Evolutionary conservation across 192 early-diverging fungal genomes (phyloP).

Genomic region (Linnemannia hyalina): DNA sequence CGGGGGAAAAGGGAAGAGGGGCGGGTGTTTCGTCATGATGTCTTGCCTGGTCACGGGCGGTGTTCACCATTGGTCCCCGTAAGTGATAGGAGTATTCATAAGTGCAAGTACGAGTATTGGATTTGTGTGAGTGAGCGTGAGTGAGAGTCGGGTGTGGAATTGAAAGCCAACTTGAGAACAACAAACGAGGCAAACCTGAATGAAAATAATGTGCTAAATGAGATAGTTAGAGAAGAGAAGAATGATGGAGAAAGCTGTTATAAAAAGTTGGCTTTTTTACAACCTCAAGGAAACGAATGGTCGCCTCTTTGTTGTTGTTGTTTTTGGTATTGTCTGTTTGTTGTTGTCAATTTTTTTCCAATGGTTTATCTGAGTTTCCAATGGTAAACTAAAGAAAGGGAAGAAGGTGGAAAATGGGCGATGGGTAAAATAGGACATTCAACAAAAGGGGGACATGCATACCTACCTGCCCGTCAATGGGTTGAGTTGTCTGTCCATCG

Average conservation of each 20-base stretch:
- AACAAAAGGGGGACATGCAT: neutral
- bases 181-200: neutral
- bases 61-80: no score
- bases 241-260: slow-evolving; percentile 1
- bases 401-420: neutral
- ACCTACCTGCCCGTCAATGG: neutral
- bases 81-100: no score
- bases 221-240: neutral
- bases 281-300: neutral
- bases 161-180: neutral
- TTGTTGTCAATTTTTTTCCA: neutral
- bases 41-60: neutral
- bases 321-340: neutral
- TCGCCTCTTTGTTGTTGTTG: neutral
- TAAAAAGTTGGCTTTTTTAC: slow-evolving; percentile 5
- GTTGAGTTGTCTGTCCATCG: neutral
- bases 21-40: neutral
- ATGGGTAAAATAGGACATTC: neutral
- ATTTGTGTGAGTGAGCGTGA: no score
- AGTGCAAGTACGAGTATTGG: no score
- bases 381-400: neutral
- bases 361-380: neutral
- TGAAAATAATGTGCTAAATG: neutral
- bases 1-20: no score
- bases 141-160: no score